Base-by-base conservation (phyloP, 139 green algal genomes). In the Marvania coccoides region DNA sequence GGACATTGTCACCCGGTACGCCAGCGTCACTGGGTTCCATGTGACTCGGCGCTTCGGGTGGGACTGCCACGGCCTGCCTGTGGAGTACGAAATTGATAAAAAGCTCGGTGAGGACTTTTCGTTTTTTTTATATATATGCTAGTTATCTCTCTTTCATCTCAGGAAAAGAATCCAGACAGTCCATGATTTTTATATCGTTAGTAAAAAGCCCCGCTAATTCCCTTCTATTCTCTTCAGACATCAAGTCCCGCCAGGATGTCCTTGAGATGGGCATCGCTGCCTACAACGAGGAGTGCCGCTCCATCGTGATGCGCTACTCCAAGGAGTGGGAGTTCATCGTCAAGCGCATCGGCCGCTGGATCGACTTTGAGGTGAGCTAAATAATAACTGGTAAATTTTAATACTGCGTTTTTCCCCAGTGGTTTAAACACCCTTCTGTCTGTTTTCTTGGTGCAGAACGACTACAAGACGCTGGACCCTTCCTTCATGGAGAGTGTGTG, bases 31-130 rank as follows among this genome's bases (percentile, higher is more conserved):
- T 0, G 95, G 95, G 0, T 82, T 92, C 67, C 90, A 98, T 68
- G 92, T 97, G 5, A 84, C 75, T 0, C 78, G 90, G 10, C 80
- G 89, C 37, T 96, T 96, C 76, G 90, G 90, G n/a, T 95, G 95
- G 95, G 95, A 99, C 69, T 99, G 94, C 78, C 95, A 99, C 70
- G 95, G 95, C 26, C 83, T 99, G 62, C 95, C 95, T 5, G 94
- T 99, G 26, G 95, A 99, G 75, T 95, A 95, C 48, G 95, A 99
- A 70, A 99, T 99, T 51, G 93, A 99, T 78, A 95, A 99, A 83
- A 93, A 92, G 74, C 86, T 98, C 3, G 81, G 91, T 93, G 57
- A 75, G 79, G 34, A 15, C 3, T n/a, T 7, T 70, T 10, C n/a
- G n/a, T n/a, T n/a, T n/a, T n/a, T n/a, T n/a, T n/a, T n/a, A n/a